A percentile compares a stretch with the other conserved stretches of the same genome.
Conservation (phyloP, 116 monocot genomes). For the Cymodocea nodosa region DNA sequence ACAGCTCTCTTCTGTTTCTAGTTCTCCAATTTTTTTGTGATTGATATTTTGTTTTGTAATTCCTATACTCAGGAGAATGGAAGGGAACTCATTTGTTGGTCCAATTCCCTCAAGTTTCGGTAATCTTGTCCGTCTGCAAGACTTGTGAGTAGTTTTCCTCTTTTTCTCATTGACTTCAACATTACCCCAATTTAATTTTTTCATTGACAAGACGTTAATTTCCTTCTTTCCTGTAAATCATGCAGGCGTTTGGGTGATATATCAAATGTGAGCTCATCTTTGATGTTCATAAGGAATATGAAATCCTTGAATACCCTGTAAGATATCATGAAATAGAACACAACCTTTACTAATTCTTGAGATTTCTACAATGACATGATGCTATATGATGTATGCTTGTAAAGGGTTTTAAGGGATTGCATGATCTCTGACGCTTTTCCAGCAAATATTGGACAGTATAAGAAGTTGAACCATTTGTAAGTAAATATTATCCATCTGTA, state of each 20-base stretch:
- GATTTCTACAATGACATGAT: background rate
- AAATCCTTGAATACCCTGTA: constrained; percentile 66
- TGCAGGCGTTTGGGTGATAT: constrained; percentile 76
- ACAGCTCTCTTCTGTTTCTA: background rate
- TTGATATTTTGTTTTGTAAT: background rate
- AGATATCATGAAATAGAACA: background rate
- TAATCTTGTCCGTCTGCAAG: constrained; percentile 33
- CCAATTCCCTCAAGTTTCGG: constrained; percentile 71
- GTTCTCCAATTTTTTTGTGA: background rate
- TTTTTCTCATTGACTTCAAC: background rate
- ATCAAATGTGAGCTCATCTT: constrained; percentile 48
- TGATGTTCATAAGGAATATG: constrained; percentile 56
- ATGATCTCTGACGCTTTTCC: constrained; percentile 54
- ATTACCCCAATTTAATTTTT: background rate
- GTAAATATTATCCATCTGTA: background rate
- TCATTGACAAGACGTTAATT: no score
- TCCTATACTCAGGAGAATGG: constrained; percentile 37
- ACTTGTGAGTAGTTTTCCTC: constrained; percentile 35
- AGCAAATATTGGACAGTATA: constrained; percentile 35
- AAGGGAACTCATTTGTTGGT: constrained; percentile 79
- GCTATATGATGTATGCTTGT: background rate
- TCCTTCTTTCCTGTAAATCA: background rate
- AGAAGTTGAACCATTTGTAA: constrained; percentile 33
- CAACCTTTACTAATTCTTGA: background rate
- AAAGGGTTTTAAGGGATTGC: constrained; percentile 65